A percentile compares a stretch with the other conserved stretches of the same genome.
Conservation (phyloP, 1,284 basidiomycete species). For the Spongispora temasekensis region DNA sequence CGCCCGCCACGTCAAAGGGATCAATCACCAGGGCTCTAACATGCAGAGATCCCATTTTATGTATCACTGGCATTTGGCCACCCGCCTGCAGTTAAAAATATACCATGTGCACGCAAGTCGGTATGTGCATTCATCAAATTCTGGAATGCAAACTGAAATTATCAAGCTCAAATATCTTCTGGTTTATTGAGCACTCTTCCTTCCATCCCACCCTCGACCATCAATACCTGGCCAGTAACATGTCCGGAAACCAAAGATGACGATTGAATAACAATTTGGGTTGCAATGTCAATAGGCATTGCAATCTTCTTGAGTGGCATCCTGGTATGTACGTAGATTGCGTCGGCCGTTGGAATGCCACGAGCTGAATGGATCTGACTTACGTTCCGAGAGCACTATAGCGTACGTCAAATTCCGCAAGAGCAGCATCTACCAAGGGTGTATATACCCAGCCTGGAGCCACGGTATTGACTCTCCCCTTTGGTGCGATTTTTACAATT, state of each 20-base stretch:
- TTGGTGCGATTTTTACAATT: slow-evolving; percentile 72
- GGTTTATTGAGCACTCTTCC: slow-evolving; percentile 51
- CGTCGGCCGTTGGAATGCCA: neutral
- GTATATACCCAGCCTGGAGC: slow-evolving; percentile 73
- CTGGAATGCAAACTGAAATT: no score
- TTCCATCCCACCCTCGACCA: slow-evolving; percentile 79
- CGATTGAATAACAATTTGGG: slow-evolving; percentile 62
- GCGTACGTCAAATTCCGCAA: slow-evolving; percentile 46
- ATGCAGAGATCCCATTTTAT: no score
- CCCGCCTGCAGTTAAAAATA: no score
- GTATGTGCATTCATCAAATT: no score
- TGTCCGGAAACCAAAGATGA: slow-evolving; percentile 68
- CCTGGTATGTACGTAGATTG: slow-evolving; percentile 39
- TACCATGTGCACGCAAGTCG: no score
- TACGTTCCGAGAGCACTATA: slow-evolving; percentile 66
- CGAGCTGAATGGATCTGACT: slow-evolving; percentile 21
- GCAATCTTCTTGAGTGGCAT: slow-evolving; percentile 74
- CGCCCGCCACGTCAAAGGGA: no score
- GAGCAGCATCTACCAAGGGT: slow-evolving; percentile 52
- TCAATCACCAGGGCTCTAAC: no score
- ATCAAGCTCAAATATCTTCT: slow-evolving; percentile 35
- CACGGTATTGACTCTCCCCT: slow-evolving; percentile 66
- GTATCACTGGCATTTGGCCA: no score
- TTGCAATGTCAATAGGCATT: slow-evolving; percentile 60
- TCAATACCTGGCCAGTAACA: slow-evolving; percentile 66